Base-by-base conservation (phyloP, 768 basidiomycete species). In the Amanita brunnescens region DNA sequence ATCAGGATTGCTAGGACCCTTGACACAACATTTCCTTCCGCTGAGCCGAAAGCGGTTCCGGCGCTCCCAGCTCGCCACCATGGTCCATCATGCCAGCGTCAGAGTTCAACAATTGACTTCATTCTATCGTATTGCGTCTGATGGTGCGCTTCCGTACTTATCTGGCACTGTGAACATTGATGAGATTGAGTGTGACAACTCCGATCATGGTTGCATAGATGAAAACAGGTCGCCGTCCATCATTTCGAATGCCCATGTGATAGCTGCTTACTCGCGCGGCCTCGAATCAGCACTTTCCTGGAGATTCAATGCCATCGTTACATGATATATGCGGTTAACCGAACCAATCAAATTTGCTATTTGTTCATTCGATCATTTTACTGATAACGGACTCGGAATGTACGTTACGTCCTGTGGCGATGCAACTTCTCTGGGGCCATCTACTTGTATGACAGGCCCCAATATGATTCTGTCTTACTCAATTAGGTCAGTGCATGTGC, bases 281-380 rank as follows among this genome's bases (percentile, higher is more conserved):
- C n/a, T n/a, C n/a, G n/a, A n/a, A n/a, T n/a, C n/a, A 35, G 33
- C 55, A 14, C 47, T 48, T 52, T 24, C 32, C 40, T 55, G 80
- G 77, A 75, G 81, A 72, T 76, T 87, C 53, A 83, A 81, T 61
- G 81, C 81, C 7, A 73, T 82, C 41, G 86, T 85, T 56, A 84
- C 83, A 5, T 86, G 83, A 88, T 60, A 81, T 53, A 83, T 84
- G 80, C 79, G 85, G 62, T 81, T 80, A 38, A 83, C 81, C 83
- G 58, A 54, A 63, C 48, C 24, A 21, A 34, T 41, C 24, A 37
- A 6, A 23, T 32, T 40, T 26, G 44, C n/a, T n/a, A n/a, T n/a
- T n/a, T n/a, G n/a, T n/a, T n/a, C n/a, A n/a, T n/a, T n/a, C n/a
- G n/a, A n/a, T n/a, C n/a, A n/a, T n/a, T n/a, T n/a, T n/a, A n/a